Evolutionary conservation across 2,329 filamentous ascomycete species (phyloP).

Genomic region (Juglanconis juglandina): DNA sequence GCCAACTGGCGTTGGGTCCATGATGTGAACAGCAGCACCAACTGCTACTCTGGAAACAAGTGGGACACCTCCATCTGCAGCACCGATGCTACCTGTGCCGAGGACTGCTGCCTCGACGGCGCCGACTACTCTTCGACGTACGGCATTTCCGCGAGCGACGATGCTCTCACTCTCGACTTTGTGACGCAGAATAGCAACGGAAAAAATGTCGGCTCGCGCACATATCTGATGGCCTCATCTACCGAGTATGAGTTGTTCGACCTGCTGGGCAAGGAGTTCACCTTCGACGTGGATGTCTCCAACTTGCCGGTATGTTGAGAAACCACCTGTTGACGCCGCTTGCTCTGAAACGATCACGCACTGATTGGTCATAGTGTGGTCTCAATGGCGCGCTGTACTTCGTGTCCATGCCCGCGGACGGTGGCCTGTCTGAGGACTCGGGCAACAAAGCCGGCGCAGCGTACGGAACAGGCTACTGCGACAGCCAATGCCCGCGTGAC

Average conservation of each 20-base stretch:
- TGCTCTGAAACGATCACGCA: neutral
- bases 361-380: constrained; percentile 47
- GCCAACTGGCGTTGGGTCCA: constrained; percentile 63
- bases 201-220: constrained; percentile 51
- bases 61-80: constrained; percentile 33
- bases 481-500: constrained; percentile 50
- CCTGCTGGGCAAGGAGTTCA: constrained; percentile 65
- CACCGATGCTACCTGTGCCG: constrained; percentile 38
- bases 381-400: constrained; percentile 71
- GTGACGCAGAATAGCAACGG: constrained; percentile 41
- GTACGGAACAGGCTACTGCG: constrained; percentile 59
- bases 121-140: constrained; percentile 44
- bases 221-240: constrained; percentile 62
- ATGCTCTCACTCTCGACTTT: constrained; percentile 48
- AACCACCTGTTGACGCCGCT: no score
- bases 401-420: constrained; percentile 57
- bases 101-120: constrained; percentile 44
- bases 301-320: constrained; percentile 42
- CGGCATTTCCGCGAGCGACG: constrained; percentile 42
- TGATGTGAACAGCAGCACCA: constrained; percentile 40
- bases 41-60: constrained; percentile 55
- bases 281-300: constrained; percentile 69
- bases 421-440: constrained; percentile 47
- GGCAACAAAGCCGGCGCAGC: constrained; percentile 53
- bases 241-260: constrained; percentile 63